These are phyloP conservation scores for Candida silvicultrix DNA, from an alignment of 805 yeast species.

Conservation along the genomic window DNA sequence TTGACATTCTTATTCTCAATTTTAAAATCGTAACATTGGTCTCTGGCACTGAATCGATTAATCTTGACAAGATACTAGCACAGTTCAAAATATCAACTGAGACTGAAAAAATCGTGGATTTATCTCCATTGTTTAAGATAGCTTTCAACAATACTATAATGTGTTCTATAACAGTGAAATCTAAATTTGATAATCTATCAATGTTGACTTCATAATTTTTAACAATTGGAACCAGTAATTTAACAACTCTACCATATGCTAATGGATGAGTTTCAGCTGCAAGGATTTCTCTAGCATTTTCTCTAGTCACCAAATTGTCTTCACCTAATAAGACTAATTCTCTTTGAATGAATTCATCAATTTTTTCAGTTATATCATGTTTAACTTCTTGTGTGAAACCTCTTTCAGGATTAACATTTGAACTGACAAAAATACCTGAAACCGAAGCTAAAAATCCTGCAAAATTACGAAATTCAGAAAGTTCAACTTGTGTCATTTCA, in stretches of 20 bases:
- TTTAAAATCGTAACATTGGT: conserved; percentile 18
- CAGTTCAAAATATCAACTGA: conserved; percentile 27
- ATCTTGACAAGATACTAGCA: conserved; percentile 12
- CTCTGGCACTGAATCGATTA: conserved; percentile 10
- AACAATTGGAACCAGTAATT: conserved; percentile 34
- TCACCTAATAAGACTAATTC: conserved; percentile 45
- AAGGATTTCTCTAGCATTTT: conserved; percentile 65
- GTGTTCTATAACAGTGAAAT: conserved; percentile 40
- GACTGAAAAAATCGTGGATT: conserved; percentile 23
- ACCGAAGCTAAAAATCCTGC: conserved; percentile 71
- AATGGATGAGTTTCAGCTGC: conserved; percentile 59
- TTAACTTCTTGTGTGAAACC: conserved; percentile 14
- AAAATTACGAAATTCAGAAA: conserved; percentile 50
- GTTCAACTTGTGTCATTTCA: conserved; percentile 28
- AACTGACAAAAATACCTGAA: conserved; percentile 51
- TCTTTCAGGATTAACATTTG: conserved; percentile 15
- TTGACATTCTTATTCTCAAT: conserved; percentile 38
- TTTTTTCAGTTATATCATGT: conserved; percentile 27
- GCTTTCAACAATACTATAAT: conserved; percentile 39
- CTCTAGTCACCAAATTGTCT: conserved; percentile 50
- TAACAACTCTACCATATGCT: conserved; percentile 42
- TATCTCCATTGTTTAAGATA: conserved; percentile 28
- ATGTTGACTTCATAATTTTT: conserved; percentile 23
- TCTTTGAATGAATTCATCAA: conserved; percentile 42
- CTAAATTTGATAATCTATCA: conserved; percentile 17